Evolutionary conservation across 2,329 filamentous ascomycete genomes (phyloP).

Genomic region (Oidium heveae): DNA sequence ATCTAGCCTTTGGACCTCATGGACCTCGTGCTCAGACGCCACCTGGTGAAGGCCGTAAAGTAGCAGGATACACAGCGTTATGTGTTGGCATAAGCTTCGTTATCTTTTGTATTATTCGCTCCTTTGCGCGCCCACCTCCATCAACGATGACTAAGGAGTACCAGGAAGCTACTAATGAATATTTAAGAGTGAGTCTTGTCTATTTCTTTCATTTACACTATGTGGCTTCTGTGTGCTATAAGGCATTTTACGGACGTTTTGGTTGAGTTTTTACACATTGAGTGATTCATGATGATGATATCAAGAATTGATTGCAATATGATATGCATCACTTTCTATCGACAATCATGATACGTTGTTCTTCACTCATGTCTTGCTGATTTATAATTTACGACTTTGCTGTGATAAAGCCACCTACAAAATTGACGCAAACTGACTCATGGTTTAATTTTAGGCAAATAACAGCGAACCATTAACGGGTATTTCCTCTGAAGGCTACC

Average conservation of each 20-base stretch:
- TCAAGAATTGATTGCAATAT: too few species aligned
- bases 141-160: conserved; percentile 90
- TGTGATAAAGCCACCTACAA: too few species aligned
- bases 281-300: too few species aligned
- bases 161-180: conserved; percentile 89
- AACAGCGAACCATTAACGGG: conserved; percentile 70
- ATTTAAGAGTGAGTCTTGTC: conserved; percentile 48
- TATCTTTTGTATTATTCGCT: conserved; percentile 48
- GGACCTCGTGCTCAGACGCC: conserved; percentile 66
- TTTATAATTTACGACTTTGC: too few species aligned
- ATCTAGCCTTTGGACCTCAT: conserved; percentile 93
- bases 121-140: conserved; percentile 47
- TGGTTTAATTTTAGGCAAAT: conserved; percentile 35
- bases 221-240: too few species aligned
- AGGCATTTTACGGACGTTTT: too few species aligned
- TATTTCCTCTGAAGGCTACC: conserved; percentile 55
- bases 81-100: conserved; percentile 40
- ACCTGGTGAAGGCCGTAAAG: conserved; percentile 60
- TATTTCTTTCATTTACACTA: not conserved
- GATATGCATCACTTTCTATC: too few species aligned
- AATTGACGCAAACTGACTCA: not conserved
- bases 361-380: too few species aligned
- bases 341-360: too few species aligned
- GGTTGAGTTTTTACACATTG: too few species aligned
- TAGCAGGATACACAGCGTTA: conserved; percentile 46